Evolutionary conservation across 2,329 filamentous ascomycete species (phyloP).

Genomic region (Sporothrix humicola): DNA sequence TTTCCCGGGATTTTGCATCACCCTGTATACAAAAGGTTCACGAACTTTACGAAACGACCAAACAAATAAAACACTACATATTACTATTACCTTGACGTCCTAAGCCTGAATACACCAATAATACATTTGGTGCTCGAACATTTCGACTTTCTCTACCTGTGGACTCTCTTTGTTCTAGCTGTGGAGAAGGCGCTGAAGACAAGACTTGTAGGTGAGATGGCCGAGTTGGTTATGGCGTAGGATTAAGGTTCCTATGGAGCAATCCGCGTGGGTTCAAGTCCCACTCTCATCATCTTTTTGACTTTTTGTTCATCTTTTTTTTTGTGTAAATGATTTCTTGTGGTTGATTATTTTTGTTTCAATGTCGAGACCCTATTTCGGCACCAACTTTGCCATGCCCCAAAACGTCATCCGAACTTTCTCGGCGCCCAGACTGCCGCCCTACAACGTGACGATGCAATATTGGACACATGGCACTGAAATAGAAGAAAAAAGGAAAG

Average conservation of each 20-base stretch:
- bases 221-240: slow-evolving; percentile 38
- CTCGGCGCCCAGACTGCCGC: too few relatives aligned
- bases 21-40: slow-evolving; percentile 19
- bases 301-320: not conserved
- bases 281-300: slow-evolving; percentile 33
- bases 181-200: not conserved
- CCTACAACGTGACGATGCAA: too few relatives aligned
- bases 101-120: too few relatives aligned
- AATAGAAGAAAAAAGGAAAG: not conserved
- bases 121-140: too few relatives aligned
- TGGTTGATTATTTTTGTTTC: not conserved
- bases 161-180: not conserved
- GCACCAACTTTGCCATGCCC: too few relatives aligned
- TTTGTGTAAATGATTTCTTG: not conserved
- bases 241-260: slow-evolving; percentile 43
- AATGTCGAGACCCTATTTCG: not conserved
- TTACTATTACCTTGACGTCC: not conserved
- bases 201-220: slow-evolving; percentile 26
- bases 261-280: slow-evolving; percentile 49
- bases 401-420: too few relatives aligned
- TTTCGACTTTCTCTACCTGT: not conserved
- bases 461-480: too few relatives aligned
- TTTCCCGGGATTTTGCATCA: not conserved
- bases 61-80: slow-evolving; percentile 26
- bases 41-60: slow-evolving; percentile 27